These are phyloP conservation scores for Pilobolus umbonatus DNA, from an alignment of 192 early-diverging fungal genomes.

Conservation along the genomic window DNA sequence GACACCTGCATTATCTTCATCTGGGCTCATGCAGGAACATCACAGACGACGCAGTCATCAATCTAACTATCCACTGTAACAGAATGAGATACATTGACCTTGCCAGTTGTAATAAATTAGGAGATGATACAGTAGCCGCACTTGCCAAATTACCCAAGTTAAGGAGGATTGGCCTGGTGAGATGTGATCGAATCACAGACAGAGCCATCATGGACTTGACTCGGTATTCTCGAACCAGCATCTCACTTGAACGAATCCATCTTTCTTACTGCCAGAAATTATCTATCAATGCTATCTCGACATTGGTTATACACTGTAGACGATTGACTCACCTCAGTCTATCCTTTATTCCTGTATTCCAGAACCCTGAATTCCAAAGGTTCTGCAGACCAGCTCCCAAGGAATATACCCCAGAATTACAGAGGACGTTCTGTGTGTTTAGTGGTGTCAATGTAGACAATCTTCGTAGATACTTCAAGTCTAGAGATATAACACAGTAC, in stretches of 20 bases:
- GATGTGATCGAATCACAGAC: constrained; percentile 51
- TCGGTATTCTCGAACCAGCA: constrained; percentile 35
- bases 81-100: constrained; percentile 52
- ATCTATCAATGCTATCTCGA: constrained; percentile 38
- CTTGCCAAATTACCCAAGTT: constrained; percentile 48
- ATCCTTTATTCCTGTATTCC: constrained; percentile 50
- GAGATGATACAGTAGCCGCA: constrained; percentile 45
- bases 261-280: constrained; percentile 49
- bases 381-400: constrained; percentile 50
- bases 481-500: too few species aligned
- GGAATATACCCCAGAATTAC: constrained; percentile 47
- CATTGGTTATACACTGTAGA: constrained; percentile 43
- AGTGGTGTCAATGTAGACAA: constrained; percentile 53
- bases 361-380: constrained; percentile 39
- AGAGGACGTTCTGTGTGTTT: constrained; percentile 54
- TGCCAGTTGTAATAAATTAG: constrained; percentile 47
- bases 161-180: constrained; percentile 52
- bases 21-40: constrained; percentile 48
- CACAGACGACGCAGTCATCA: constrained; percentile 44
- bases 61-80: constrained; percentile 43
- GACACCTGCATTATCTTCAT: constrained; percentile 53
- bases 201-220: constrained; percentile 46
- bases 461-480: constrained; percentile 36
- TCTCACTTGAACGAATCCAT: constrained; percentile 50
- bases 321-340: constrained; percentile 50